Base-by-base conservation (phyloP, 1,284 basidiomycete species). In the Earliella scabrosa region DNA sequence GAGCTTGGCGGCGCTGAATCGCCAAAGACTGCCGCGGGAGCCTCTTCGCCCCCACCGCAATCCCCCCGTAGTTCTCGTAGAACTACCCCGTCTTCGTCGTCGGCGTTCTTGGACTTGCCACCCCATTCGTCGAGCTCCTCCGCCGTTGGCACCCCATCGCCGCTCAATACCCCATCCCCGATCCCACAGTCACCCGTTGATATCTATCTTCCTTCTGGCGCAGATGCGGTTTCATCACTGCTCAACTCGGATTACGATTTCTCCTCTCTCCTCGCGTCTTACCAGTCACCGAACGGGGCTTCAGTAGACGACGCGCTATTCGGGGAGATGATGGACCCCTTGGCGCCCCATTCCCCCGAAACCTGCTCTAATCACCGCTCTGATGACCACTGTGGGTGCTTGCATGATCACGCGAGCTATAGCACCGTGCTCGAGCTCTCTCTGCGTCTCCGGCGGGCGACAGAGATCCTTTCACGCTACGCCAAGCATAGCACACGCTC, bases 371-470 rank as follows among this genome's bases (percentile, higher is more conserved):
- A 41, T n/a, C 45, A 45, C 47, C 41, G 48, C 54, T 10, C 21
- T 20, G 64, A 61, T 23, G 73, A 74, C 8, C 82, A 82, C 49
- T 88, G 86, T 56, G 82, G 81, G 7, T 88, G 86, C 63, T 73
- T 87, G 39, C 73, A 78, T 49, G 83, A 86, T 55, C 61, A 74
- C 26, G 66, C 74, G 27, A 80, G 73, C 61, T 87, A 87, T 64
- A 81, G 74, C 51, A 79, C 78, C 35, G 74, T 86, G 24, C 78
- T 87, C 9, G 85, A 87, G 62, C 73, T 88, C 24, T 87, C 86
- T 1, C 71, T 87, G 27, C 75, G 83, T 50, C 75, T 88, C 27
- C 76, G 85, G 29, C 82, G 79, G 60, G 83, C 83, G 2, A 79
- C 80, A 23, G 79, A 86, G 54, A 73, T 82, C 32, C 79, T 88